Percentiles rank a stretch among this genome's conserved stretches.
Conservation (phyloP, 129 eudicot genomes). For the Heracleum sosnowskyi region DNA sequence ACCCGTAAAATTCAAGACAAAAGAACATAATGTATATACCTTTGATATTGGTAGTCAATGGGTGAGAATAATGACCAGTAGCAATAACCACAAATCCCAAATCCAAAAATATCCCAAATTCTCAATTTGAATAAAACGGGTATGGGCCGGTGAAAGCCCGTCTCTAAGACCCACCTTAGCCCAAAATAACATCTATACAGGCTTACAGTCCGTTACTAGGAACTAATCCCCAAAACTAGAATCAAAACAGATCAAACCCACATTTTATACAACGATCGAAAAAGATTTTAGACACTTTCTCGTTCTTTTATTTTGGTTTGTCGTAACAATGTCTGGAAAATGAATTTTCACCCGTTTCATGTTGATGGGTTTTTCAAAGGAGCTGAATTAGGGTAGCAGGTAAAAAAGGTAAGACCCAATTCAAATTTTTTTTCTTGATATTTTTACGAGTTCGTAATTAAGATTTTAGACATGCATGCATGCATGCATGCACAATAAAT, state of each 20-base stretch:
- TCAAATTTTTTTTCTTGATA: neutral
- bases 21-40: no score
- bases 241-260: neutral
- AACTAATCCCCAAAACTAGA: neutral
- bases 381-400: neutral
- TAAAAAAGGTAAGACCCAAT: neutral
- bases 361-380: neutral
- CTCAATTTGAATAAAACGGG: no score
- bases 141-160: no score
- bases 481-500: neutral
- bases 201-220: neutral
- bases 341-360: neutral
- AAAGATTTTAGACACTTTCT: no score
- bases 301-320: neutral
- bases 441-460: neutral
- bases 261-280: no score
- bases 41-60: constrained; percentile 62
- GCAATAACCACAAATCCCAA: constrained; percentile 57
- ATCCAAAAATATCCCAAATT: no score
- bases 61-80: constrained; percentile 55
- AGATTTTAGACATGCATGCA: neutral
- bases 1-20: no score
- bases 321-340: neutral
- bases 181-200: no score
- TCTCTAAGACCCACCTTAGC: no score